phyloP scores from a whole-genome alignment of 768 basidiomycete genomes.

The Trametes cinnabarina region DNA sequence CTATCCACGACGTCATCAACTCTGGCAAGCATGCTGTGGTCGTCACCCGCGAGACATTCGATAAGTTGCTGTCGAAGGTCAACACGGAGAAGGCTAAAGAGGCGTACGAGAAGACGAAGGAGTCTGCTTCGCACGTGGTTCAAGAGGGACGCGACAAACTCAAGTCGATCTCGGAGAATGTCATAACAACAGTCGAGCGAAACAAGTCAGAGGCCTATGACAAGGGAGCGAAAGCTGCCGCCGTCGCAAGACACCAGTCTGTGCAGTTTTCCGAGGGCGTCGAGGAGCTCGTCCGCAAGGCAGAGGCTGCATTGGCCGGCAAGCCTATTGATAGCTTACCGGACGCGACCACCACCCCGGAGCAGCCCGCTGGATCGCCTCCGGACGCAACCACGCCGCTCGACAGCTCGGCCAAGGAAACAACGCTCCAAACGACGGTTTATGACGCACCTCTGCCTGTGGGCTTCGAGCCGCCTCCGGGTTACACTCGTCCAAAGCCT shows the following conservation, averaged over 20 bases:
- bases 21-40: slow-evolving; percentile 51
- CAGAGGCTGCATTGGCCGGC: slow-evolving; percentile 65
- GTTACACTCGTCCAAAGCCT: slow-evolving; percentile 63
- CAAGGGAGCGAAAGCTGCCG: slow-evolving; percentile 36
- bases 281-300: slow-evolving; percentile 63
- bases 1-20: slow-evolving; percentile 56
- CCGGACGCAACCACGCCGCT: slow-evolving; percentile 29
- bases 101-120: slow-evolving; percentile 34
- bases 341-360: slow-evolving; percentile 26
- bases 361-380: slow-evolving; percentile 27
- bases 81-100: slow-evolving; percentile 31
- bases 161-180: slow-evolving; percentile 41
- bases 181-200: slow-evolving; percentile 51
- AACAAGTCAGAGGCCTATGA: slow-evolving; percentile 32
- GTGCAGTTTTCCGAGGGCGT: slow-evolving; percentile 61
- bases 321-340: slow-evolving; percentile 36
- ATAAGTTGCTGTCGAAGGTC: slow-evolving; percentile 22
- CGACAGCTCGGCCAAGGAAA: slow-evolving; percentile 15
- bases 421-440: slow-evolving; percentile 34
- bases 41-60: slow-evolving; percentile 49
- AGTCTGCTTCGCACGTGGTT: slow-evolving; percentile 37
- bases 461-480: slow-evolving; percentile 92
- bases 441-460: slow-evolving; percentile 81
- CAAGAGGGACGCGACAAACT: slow-evolving; percentile 46
- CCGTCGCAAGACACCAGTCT: slow-evolving; percentile 44